Evolutionary conservation across 1,284 basidiomycete species (phyloP), one percentile per base, ranked within the genome.

Genomic region (Fomitopsis schrenkii): DNA sequence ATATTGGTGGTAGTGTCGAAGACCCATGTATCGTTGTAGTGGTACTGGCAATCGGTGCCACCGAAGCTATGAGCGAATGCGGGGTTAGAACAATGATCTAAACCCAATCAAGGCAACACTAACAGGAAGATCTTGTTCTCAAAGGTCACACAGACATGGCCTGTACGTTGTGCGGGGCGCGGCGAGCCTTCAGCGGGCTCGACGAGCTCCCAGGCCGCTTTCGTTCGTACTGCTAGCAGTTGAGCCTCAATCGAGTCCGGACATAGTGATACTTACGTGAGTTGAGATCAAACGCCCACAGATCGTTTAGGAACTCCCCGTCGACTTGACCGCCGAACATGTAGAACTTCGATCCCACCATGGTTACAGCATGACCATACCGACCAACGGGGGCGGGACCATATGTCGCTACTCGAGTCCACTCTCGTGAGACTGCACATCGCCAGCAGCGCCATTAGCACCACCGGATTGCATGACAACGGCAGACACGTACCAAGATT

Each of bases 1-100:
- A 78, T 84, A 61, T 85, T 84, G 0, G 94, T 91, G 36, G 82
- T 82, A 53, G 95, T 81, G 74, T 98, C 95, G 75, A 95, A 98
- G 30, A 90, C 84, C 97, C 97, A 99, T 5, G 97, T 99, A 73
- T 99, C 97, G 75, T 99, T 99, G 79, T 99, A 99, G 75, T 99
- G 97, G 76, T 94, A 99, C 73, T 93, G 90, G 30, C 96, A 97
- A 70, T 99, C 97, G 5, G 97, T 99, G 58, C 97, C 97, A 54
- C 97, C 97, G 70, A 99, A 99, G 60, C 95, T 95, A 70, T 59
- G 42, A 45, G 5, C 42, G 69, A 48, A 28, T 22, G 41, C 58
- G 52, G 19, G 62, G 53, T 63, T n/a, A 60, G 53, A 63, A 36
- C 35, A 22, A 22, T 55, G 45, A 44, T 35, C 58, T 28, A 28